Evolutionary conservation across 2,329 filamentous ascomycete genomes (phyloP).

Genomic region (Neofusicoccum ribis): DNA sequence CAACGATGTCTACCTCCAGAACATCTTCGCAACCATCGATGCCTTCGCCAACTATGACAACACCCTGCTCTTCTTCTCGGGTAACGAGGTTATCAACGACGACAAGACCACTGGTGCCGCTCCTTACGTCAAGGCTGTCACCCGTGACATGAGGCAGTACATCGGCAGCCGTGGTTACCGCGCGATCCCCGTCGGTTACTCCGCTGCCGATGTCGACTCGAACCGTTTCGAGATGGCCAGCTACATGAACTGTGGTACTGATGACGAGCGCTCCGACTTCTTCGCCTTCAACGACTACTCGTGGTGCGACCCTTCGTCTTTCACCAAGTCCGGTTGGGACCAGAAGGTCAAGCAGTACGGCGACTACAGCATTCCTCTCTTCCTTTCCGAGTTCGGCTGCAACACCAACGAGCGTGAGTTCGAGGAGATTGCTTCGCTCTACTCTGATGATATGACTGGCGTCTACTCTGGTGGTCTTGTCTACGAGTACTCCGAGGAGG

Average conservation of each 20-base stretch:
- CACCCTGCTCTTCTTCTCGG: conserved; percentile 81
- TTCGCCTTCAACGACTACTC: conserved; percentile 91
- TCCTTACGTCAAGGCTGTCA: conserved; percentile 71
- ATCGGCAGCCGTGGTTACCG: conserved; percentile 70
- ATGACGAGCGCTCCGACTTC: conserved; percentile 83
- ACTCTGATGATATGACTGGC: conserved; percentile 76
- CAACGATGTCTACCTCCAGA: conserved; percentile 82
- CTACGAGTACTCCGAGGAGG: conserved; percentile 80
- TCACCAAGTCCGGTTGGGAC: conserved; percentile 74
- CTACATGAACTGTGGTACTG: conserved; percentile 91
- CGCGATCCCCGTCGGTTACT: conserved; percentile 75
- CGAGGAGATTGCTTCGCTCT: conserved; percentile 75
- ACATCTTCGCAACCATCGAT: conserved; percentile 78
- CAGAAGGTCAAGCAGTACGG: conserved; percentile 38
- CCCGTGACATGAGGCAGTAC: conserved; percentile 79
- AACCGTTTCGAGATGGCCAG: conserved; percentile 84
- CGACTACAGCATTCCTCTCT: conserved; percentile 54
- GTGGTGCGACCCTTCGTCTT: conserved; percentile 63
- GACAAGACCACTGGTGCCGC: conserved; percentile 62
- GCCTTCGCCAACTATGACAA: conserved; percentile 81
- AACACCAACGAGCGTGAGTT: conserved; percentile 79
- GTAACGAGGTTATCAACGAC: conserved; percentile 76
- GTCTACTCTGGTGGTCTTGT: conserved; percentile 96
- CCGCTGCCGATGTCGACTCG: conserved; percentile 78
- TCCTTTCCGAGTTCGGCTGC: conserved; percentile 95